A percentile compares a stretch with the other conserved stretches of the same genome.
These are phyloP conservation scores for Mycosarcoma maydis DNA, from an alignment of 1,284 basidiomycete species.

Conservation along the genomic window DNA sequence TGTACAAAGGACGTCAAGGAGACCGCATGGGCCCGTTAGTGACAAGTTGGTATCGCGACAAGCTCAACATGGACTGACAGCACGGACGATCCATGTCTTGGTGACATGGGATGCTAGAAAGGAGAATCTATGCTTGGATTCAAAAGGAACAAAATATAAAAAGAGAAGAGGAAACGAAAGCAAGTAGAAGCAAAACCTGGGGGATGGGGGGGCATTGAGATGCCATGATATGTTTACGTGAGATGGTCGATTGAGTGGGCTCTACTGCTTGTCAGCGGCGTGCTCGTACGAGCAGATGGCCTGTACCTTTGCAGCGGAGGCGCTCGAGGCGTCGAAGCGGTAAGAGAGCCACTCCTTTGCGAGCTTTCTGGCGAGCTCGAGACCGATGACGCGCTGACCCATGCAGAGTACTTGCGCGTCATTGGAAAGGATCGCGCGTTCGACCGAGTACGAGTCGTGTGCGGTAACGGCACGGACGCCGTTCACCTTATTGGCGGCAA, in stretches of 20 bases:
- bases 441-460: constrained; percentile 69
- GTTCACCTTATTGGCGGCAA: constrained; percentile 68
- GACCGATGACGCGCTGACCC: constrained; percentile 69
- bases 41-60: too few species aligned
- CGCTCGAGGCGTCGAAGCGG: constrained; percentile 67
- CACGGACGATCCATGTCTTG: too few species aligned
- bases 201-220: too few species aligned
- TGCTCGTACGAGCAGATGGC: constrained; percentile 63
- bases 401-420: constrained; percentile 70
- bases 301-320: constrained; percentile 68
- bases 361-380: constrained; percentile 68
- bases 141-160: too few species aligned
- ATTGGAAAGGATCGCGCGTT: constrained; percentile 69
- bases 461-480: constrained; percentile 68
- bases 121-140: constrained; percentile 9
- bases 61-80: too few species aligned
- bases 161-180: too few species aligned
- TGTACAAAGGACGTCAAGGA: too few species aligned
- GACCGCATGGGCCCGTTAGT: too few species aligned
- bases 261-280: constrained; percentile 41
- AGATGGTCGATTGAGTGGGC: too few species aligned
- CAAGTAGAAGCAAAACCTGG: too few species aligned
- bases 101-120: neutral
- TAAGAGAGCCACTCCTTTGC: constrained; percentile 69
- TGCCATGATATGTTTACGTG: neutral